Conservation (phyloP, 2,329 filamentous ascomycete genomes). For the Phoma sp. region DNA sequence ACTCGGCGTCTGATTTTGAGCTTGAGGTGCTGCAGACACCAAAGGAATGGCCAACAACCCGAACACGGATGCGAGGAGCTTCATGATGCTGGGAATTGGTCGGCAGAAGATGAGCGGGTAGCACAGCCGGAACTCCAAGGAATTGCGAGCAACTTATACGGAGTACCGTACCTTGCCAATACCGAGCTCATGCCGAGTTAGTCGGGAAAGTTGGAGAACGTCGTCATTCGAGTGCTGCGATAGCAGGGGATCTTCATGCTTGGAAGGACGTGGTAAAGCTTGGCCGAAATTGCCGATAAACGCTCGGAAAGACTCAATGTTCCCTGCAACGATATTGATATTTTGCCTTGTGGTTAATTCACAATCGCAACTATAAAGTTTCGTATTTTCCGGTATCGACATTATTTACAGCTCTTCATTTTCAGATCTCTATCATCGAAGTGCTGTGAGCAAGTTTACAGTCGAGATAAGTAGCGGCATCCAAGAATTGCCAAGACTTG, state of each 20-base stretch:
- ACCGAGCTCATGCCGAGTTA: neutral
- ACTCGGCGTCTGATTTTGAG: neutral
- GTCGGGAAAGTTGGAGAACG: neutral
- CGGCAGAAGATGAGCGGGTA: neutral
- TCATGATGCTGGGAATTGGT: neutral
- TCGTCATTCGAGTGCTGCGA: neutral
- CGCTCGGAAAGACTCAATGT: too few relatives aligned
- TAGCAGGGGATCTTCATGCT: slow-evolving; percentile 2
- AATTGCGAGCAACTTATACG: neutral
- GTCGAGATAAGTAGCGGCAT: too few relatives aligned
- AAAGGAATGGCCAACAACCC: neutral
- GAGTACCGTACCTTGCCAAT: neutral
- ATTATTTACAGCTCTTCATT: too few relatives aligned
- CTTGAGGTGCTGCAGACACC: slow-evolving; percentile 8
- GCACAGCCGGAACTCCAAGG: neutral
- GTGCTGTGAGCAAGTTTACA: too few relatives aligned
- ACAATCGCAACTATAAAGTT: too few relatives aligned
- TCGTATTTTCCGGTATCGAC: too few relatives aligned
- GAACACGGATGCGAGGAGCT: neutral
- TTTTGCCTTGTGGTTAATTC: too few relatives aligned
- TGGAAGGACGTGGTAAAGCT: slow-evolving; percentile 1
- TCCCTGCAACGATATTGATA: too few relatives aligned
- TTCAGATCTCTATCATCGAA: too few relatives aligned
- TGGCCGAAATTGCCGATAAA: slow-evolving; percentile 1
- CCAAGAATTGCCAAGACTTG: slow-evolving; percentile 11